These are phyloP conservation scores for Dactylonectria estremocensis DNA, from an alignment of 2,329 filamentous ascomycete genomes.

Conservation along the genomic window DNA sequence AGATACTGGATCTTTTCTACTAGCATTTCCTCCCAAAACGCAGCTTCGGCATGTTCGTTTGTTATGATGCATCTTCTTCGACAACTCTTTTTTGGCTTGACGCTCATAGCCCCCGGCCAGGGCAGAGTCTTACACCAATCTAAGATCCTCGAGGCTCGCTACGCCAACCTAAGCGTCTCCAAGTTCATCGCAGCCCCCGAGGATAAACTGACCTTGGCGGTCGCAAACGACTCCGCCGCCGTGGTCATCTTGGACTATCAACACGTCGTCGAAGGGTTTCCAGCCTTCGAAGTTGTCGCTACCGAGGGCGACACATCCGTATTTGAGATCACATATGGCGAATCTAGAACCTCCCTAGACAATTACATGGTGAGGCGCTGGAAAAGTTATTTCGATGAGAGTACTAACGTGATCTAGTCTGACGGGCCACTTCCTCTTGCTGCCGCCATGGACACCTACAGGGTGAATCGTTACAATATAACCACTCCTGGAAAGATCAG, in stretches of 20 bases:
- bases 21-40: no score
- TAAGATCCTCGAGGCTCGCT: no score
- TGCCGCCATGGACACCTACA: conserved; percentile 56
- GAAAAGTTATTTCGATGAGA: background rate
- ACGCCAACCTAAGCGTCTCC: no score
- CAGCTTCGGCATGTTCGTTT: no score
- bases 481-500: conserved; percentile 27
- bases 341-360: conserved; percentile 6
- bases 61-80: no score
- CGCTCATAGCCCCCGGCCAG: no score
- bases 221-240: no score
- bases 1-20: no score
- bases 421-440: conserved; percentile 54
- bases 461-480: conserved; percentile 54
- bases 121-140: no score
- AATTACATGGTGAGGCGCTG: conserved; percentile 17
- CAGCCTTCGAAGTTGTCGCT: conserved; percentile 1
- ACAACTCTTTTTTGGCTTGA: no score
- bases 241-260: conserved; percentile 12
- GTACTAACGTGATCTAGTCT: background rate
- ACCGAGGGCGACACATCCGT: conserved; percentile 5
- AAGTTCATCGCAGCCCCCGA: no score
- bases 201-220: no score
- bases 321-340: conserved; percentile 19
- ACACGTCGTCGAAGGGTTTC: conserved; percentile 17